Conservation (phyloP, 1,139 yeast genomes). For the Pichia sp. region DNA sequence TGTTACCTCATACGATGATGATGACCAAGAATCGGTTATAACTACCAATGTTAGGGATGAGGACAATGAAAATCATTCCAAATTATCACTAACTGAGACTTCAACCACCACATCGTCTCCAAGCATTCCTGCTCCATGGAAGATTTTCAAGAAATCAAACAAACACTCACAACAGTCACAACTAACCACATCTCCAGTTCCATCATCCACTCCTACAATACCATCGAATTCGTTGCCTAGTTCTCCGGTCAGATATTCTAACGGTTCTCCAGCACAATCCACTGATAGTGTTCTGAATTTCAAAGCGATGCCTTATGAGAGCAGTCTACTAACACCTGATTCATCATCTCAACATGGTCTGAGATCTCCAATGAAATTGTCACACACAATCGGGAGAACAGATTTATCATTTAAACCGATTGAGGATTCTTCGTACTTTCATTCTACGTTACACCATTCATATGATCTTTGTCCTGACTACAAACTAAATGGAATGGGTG, state of each 20-base stretch:
- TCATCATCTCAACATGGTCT: slow-evolving; percentile 1
- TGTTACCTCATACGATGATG: slow-evolving; percentile 15
- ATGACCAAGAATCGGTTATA: slow-evolving; percentile 7
- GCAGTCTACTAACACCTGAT: slow-evolving; percentile 14
- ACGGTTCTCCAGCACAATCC: slow-evolving; percentile 9
- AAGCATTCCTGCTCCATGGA: slow-evolving; percentile 12
- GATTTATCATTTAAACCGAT: slow-evolving; percentile 21
- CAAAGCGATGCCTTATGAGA: slow-evolving; percentile 28
- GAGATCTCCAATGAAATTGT: slow-evolving; percentile 9
- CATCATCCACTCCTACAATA: slow-evolving; percentile 2
- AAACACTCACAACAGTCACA: slow-evolving; percentile 1
- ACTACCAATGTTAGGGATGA: neutral
- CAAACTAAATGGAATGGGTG: slow-evolving; percentile 25
- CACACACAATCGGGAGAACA: slow-evolving; percentile 1
- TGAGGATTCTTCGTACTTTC: slow-evolving; percentile 40
- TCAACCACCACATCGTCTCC: slow-evolving; percentile 3
- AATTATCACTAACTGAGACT: slow-evolving; percentile 1
- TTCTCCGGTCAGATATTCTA: slow-evolving; percentile 8
- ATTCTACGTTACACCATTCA: slow-evolving; percentile 53
- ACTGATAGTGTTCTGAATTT: slow-evolving; percentile 23
- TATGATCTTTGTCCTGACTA: slow-evolving; percentile 39
- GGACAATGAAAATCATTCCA: neutral
- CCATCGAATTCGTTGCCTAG: slow-evolving; percentile 10
- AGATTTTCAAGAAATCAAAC: slow-evolving; percentile 11
- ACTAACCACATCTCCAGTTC: slow-evolving; percentile 10